Conservation (phyloP, 768 basidiomycete genomes). For the Suillus luteus region DNA sequence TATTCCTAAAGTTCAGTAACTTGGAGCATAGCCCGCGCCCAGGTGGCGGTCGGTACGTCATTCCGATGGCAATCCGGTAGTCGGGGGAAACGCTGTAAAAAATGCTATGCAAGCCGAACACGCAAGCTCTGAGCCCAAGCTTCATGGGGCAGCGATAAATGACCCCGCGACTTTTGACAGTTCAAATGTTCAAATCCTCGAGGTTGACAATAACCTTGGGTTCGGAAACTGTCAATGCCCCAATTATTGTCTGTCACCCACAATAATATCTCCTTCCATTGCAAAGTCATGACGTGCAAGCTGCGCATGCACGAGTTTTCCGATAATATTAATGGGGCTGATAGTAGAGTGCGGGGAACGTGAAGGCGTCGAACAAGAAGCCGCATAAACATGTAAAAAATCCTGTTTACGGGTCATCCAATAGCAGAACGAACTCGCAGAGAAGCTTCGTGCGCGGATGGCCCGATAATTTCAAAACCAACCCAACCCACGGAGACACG, state of each 20-base stretch:
- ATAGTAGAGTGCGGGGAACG: slow-evolving; percentile 2
- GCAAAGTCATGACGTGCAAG: neutral
- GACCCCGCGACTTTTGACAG: slow-evolving; percentile 6
- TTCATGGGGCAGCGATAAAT: neutral
- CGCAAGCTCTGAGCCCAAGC: neutral
- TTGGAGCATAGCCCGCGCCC: neutral
- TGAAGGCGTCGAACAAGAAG: neutral
- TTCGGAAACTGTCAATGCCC: neutral
- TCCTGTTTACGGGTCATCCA: neutral
- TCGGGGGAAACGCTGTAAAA: slow-evolving; percentile 3
- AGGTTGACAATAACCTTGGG: neutral
- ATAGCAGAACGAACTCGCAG: neutral
- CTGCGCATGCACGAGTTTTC: neutral
- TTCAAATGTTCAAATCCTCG: neutral
- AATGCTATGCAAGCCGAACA: neutral
- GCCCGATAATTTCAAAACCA: neutral
- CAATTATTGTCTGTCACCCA: neutral
- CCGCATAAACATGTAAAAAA: slow-evolving; percentile 1
- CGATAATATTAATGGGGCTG: neutral
- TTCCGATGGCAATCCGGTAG: neutral
- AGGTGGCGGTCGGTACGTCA: slow-evolving; percentile 1
- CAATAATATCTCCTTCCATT: neutral
- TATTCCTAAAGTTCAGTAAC: neutral
- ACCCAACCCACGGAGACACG: neutral
- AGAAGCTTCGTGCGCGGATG: neutral